Percentiles rank a stretch among this genome's conserved stretches.
Conservation (phyloP, 805 yeast genomes). For the Zygotorulaspora danielsina region DNA sequence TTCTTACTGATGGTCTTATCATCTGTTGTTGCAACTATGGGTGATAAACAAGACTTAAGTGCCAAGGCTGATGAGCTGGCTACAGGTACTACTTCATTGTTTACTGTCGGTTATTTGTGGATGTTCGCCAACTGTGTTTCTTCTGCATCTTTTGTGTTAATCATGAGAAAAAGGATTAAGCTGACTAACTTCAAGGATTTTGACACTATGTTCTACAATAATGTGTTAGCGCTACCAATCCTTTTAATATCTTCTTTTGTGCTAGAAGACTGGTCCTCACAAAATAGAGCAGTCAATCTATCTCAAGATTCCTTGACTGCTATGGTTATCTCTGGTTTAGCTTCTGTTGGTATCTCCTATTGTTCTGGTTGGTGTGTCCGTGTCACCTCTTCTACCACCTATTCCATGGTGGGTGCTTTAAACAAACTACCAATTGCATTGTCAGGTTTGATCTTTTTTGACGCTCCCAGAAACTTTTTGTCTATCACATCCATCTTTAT, state of each 20-base stretch:
- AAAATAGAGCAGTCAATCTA: conserved; percentile 71
- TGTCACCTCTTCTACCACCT: conserved; percentile 96
- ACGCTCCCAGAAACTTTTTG: conserved; percentile 90
- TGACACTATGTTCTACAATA: conserved; percentile 98
- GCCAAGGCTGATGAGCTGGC: conserved; percentile 32
- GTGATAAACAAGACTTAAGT: conserved; percentile 49
- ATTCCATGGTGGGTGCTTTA: conserved; percentile 98
- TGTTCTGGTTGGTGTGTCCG: conserved; percentile 99
- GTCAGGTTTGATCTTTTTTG: conserved; percentile 91
- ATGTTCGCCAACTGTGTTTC: conserved; percentile 93
- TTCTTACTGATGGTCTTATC: conserved; percentile 91
- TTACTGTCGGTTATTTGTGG: conserved; percentile 86
- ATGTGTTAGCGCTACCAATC: conserved; percentile 88
- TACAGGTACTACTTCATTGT: conserved; percentile 33
- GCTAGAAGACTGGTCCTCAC: conserved; percentile 91
- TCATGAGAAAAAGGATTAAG: conserved; percentile 97
- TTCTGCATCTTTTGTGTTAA: conserved; percentile 86
- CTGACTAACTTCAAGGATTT: conserved; percentile 93
- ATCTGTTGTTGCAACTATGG: conserved; percentile 92
- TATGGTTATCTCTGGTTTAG: conserved; percentile 89
- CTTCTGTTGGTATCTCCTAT: conserved; percentile 95
- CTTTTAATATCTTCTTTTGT: conserved; percentile 68
- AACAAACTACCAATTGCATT: conserved; percentile 97
- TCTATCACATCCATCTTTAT: conserved; percentile 85
- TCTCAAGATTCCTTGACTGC: conserved; percentile 63